Base-by-base conservation (phyloP, 148 eudicot species). In the Suaeda aralocaspica region DNA sequence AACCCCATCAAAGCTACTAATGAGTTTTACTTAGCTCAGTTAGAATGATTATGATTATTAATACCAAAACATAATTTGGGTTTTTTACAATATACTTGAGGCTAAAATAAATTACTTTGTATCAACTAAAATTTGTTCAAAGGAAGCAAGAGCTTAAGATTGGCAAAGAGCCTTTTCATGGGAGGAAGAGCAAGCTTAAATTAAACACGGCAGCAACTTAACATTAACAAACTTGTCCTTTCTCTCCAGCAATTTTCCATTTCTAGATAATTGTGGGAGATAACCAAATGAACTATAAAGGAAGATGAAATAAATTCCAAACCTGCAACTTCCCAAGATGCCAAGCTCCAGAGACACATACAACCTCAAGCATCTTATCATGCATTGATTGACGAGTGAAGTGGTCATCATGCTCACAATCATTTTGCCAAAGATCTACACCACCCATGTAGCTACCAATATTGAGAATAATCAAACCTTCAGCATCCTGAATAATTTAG, bases 371-470 rank as follows among this genome's bases (percentile, higher is more conserved):
- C 80, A 72, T 76, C 79, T 84, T 85, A 81, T 90, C 96, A 71
- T 90, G 87, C 84, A 82, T 86, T 68, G 86, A 90, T 71, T 85
- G 96, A 69, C 77, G 84, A 71, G 64, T 78, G 75, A 85, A 87
- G 77, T 82, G 81, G 77, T 87, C 96, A 78, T 84, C 90, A 77
- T 84, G 90, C 59, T 90, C 88, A 64, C 78, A 76, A 33, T 87
- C 92, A 75, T 85, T 90, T 83, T 90, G 96, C 96, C 96, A 90
- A 71, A 87, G 96, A 80, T 90, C 87, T 53, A 90, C 96, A 68
- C 96, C 96, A 59, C 96, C 96, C 96, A 90, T 90, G 74, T 90
- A 90, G 80, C 96, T 90, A 63, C 88, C 84, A 56, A 90, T 90
- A 66, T 90, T 90, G 16, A 87, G 88, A 71, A 87, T 88, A 72